A percentile compares a stretch with the other conserved stretches of the same genome.
Conservation (phyloP, 2,329 filamentous ascomycete genomes). For the Beauveria pseudobassiana region DNA sequence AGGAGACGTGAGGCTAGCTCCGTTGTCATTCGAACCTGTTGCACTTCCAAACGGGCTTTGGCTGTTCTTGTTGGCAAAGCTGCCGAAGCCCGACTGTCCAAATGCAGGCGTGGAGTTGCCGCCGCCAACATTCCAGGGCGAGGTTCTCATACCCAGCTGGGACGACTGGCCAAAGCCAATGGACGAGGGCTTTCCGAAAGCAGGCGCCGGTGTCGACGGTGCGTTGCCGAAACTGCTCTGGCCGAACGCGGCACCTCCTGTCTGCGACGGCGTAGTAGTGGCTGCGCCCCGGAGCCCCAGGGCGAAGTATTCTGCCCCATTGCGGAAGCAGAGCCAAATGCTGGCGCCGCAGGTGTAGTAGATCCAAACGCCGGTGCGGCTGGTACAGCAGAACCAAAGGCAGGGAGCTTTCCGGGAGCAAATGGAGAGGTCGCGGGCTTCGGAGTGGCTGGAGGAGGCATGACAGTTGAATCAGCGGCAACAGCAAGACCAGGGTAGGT, state of each 20-base stretch:
- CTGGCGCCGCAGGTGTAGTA: slow-evolving; percentile 27
- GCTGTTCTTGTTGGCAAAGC: slow-evolving; percentile 28
- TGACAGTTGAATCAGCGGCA: slow-evolving; percentile 26
- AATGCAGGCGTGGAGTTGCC: slow-evolving; percentile 36
- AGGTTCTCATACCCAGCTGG: slow-evolving; percentile 38
- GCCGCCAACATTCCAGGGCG: slow-evolving; percentile 42
- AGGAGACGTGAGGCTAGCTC: slow-evolving; percentile 11
- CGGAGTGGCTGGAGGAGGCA: slow-evolving; percentile 20
- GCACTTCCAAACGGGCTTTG: slow-evolving; percentile 32
- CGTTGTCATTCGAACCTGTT: slow-evolving; percentile 8
- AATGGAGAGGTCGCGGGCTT: slow-evolving; percentile 14
- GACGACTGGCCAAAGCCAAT: slow-evolving; percentile 49
- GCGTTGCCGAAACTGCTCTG: slow-evolving; percentile 36
- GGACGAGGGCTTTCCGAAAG: slow-evolving; percentile 42
- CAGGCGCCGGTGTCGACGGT: slow-evolving; percentile 29
- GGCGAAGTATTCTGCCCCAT: slow-evolving; percentile 45
- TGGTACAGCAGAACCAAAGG: slow-evolving; percentile 26
- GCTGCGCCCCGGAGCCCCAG: slow-evolving; percentile 35
- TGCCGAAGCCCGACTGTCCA: slow-evolving; percentile 45
- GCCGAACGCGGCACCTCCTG: slow-evolving; percentile 35
- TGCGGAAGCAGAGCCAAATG: slow-evolving; percentile 40
- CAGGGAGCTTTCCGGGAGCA: slow-evolving; percentile 24
- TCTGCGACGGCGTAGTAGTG: slow-evolving; percentile 22
- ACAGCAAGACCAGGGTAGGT: slow-evolving; percentile 63
- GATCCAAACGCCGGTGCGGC: slow-evolving; percentile 36